Evolutionary conservation across 495 filamentous ascomycete genomes (phyloP).

Genomic region (Glutinoglossum americanum): DNA sequence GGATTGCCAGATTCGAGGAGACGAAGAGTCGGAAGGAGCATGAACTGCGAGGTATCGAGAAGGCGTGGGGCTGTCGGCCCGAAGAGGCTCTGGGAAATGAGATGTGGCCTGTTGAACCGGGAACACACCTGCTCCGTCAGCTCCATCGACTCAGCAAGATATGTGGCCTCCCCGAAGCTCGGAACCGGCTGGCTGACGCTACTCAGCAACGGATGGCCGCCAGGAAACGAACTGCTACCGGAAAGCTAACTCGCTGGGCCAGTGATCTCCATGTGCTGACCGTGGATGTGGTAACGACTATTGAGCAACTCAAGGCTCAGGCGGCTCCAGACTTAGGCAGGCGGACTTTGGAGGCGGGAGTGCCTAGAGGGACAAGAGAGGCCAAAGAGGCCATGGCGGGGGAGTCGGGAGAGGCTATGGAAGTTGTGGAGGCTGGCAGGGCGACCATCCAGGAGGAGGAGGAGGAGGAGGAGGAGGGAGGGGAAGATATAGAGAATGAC

Average conservation of each 20-base stretch:
- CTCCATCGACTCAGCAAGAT: background rate
- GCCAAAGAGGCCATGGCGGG: too few species aligned
- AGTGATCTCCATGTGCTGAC: background rate
- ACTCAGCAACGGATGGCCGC: background rate
- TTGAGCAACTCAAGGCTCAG: background rate
- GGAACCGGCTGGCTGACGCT: background rate
- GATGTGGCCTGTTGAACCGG: background rate
- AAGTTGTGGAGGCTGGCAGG: too few species aligned
- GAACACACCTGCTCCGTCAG: background rate
- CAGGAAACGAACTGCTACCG: background rate
- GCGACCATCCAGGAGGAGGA: too few species aligned
- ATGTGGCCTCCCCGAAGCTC: background rate
- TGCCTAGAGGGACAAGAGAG: too few species aligned
- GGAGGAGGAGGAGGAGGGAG: too few species aligned
- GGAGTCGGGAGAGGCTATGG: too few species aligned
- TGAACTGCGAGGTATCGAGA: background rate
- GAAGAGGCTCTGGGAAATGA: background rate
- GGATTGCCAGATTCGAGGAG: background rate
- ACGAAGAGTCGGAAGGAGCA: background rate
- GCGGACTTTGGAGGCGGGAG: too few species aligned
- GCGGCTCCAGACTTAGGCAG: too few species aligned
- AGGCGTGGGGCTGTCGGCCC: background rate
- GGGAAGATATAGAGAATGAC: too few species aligned
- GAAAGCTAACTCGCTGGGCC: background rate
- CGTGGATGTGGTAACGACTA: background rate